phyloP scores from a whole-genome alignment of 768 basidiomycete genomes.

The Pleurotus cornucopiae region DNA sequence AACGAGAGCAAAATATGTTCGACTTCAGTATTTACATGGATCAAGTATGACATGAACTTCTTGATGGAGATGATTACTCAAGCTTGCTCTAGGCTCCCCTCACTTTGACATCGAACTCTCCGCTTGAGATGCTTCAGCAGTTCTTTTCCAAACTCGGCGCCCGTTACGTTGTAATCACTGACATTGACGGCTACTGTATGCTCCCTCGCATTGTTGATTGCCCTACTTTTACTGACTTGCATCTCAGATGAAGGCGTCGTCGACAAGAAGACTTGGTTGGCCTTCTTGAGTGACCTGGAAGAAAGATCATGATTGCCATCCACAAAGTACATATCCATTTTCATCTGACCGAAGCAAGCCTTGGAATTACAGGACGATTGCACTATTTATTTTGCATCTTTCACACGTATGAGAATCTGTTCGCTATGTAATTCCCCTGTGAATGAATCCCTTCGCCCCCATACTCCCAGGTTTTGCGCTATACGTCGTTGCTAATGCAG shows the following conservation, averaged over 20 bases:
- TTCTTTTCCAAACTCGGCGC: conserved; percentile 94
- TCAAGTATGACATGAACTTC: conserved; percentile 41
- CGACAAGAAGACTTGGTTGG: conserved; percentile 93
- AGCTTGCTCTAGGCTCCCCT: conserved; percentile 66
- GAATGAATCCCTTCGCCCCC: neutral
- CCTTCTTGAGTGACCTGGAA: conserved; percentile 75
- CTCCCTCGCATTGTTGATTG: neutral
- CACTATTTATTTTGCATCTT: neutral
- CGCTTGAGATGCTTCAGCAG: conserved; percentile 89
- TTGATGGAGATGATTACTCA: conserved; percentile 3
- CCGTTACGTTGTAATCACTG: conserved; percentile 81
- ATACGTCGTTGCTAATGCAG: too few relatives aligned
- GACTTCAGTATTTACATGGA: conserved; percentile 92
- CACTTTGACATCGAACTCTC: conserved; percentile 77
- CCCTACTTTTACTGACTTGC: neutral
- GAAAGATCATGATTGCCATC: conserved; percentile 33
- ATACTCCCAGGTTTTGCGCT: too few relatives aligned
- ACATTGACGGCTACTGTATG: conserved; percentile 79
- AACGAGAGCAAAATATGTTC: conserved; percentile 45
- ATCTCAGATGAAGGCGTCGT: conserved; percentile 80
- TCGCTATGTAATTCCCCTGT: neutral
- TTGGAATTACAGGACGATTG: neutral
- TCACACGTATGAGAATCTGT: neutral
- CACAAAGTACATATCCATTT: neutral
- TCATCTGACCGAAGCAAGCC: neutral